Percentiles rank a stretch among this genome's conserved stretches.
These are phyloP conservation scores for Poa pratensis DNA, from an alignment of 176 grass and related monocot genomes.

Conservation along the genomic window DNA sequence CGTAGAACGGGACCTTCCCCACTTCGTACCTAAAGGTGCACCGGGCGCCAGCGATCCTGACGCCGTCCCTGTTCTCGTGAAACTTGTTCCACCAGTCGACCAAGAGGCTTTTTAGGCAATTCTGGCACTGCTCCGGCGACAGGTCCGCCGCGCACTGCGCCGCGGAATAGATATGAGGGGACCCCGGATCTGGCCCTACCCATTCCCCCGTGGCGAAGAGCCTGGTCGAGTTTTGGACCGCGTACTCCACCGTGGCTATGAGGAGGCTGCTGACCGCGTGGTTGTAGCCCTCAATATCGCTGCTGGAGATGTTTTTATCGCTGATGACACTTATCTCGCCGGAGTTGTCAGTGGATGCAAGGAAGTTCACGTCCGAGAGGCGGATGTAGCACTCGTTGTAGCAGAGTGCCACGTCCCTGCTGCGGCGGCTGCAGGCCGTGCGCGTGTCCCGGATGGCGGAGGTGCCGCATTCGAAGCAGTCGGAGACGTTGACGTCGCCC, in stretches of 20 bases:
- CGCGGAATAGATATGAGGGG: background rate
- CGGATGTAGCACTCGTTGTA: background rate
- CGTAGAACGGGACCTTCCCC: conserved; percentile 48
- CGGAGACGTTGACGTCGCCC: too few species aligned
- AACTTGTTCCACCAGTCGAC: background rate
- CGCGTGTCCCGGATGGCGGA: too few species aligned
- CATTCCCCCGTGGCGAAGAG: background rate
- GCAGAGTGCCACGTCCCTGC: background rate
- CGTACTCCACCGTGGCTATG: background rate
- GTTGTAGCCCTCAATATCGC: background rate
- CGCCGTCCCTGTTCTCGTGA: background rate
- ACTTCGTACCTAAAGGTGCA: background rate
- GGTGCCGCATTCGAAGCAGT: too few species aligned
- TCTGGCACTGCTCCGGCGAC: background rate
- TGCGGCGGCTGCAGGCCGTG: too few species aligned
- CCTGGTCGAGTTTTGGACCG: background rate
- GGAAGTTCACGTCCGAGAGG: background rate
- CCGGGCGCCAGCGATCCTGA: conserved; percentile 21
- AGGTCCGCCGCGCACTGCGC: too few species aligned
- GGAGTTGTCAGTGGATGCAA: background rate
- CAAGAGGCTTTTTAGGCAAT: background rate
- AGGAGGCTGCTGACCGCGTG: background rate
- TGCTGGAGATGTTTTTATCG: background rate
- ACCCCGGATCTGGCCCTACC: background rate
- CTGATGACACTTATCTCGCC: background rate